phyloP scores from a whole-genome alignment of 1,139 yeast genomes.

The Geotrichum fermentans region DNA sequence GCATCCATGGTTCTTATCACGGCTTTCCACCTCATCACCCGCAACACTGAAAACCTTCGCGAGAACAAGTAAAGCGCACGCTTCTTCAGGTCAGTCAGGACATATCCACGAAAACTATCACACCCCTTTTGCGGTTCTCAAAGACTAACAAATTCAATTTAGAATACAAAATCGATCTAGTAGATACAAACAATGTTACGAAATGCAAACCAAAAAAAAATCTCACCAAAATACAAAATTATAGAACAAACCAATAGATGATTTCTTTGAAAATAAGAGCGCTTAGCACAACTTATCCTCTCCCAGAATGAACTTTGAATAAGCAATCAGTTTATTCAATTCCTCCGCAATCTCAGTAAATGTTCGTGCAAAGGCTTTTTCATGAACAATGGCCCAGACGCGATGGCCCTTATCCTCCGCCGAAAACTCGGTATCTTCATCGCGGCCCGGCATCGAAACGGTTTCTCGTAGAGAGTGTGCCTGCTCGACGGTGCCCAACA shows the following conservation, averaged over 20 bases:
- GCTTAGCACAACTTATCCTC: no score
- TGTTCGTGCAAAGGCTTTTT: constrained; percentile 47
- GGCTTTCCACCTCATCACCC: constrained; percentile 55
- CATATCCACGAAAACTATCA: background rate
- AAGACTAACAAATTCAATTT: background rate
- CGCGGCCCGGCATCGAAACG: background rate
- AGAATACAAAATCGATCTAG: background rate
- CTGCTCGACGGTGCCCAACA: background rate
- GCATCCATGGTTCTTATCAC: constrained; percentile 66
- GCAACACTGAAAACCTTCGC: constrained; percentile 29
- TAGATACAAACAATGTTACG: background rate
- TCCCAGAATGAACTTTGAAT: constrained; percentile 44
- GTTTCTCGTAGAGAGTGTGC: no score
- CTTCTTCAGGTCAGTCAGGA: background rate
- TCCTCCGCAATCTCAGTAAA: constrained; percentile 46
- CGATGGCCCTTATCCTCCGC: constrained; percentile 11
- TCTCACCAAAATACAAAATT: no score
- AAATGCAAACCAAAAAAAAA: no score
- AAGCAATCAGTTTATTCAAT: constrained; percentile 39
- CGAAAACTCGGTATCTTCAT: constrained; percentile 1
- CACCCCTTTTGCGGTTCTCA: background rate
- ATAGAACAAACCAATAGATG: no score
- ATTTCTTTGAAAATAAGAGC: no score
- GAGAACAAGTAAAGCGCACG: constrained; percentile 2
- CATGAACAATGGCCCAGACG: constrained; percentile 48